Evolutionary conservation across 2,329 filamentous ascomycete genomes (phyloP), one percentile per base, ranked within the genome.

Genomic region (Phaeosphaeriaceae sp.): DNA sequence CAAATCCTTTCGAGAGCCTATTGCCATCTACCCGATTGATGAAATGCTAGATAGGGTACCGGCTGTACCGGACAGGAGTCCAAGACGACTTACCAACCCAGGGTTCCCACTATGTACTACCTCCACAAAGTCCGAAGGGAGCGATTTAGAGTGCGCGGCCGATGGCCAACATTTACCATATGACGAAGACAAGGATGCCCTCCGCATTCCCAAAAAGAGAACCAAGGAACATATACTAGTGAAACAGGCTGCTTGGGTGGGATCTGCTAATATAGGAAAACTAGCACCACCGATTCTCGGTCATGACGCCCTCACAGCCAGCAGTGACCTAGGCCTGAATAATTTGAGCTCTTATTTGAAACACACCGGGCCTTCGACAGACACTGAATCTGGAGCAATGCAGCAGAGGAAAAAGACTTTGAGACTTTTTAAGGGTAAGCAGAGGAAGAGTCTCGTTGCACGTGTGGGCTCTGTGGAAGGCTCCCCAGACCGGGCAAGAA

Each of bases 201-300:
- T 61, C 33, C 33, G 48, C 16, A 32, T 56, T 34, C 37, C 48
- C 13, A 54, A 58, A 37, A 44, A 60, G 42, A 52, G 56, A 20
- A 38, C 23, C 9, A 41, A 39, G 29, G 38, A 29, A 41, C 37
- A 39, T 35, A 21, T 28, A 13, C 47, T 33, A 11, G 41, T 58
- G 17, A 52, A 46, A 49, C 57, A 61, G 18, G 45, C 61, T 36
- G 56, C 52, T 4, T 50, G 42, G 42, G 52, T 52, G 18, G 64
- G 55, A 8, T 61, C 59, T n/a, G 46, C 61, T 3, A 53, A 51
- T 15, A 34, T 61, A 16, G 63, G 64, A 37, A 52, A 61, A 30
- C 56, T 69, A 50, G 68, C 68, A 20, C 68, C 68, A 39, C 66
- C 63, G 7, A 70, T 72, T n/a, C 61, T 67, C 17, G 58, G 62